Conservation (phyloP, 1,139 yeast genomes). For the Candida frijolesensis region DNA sequence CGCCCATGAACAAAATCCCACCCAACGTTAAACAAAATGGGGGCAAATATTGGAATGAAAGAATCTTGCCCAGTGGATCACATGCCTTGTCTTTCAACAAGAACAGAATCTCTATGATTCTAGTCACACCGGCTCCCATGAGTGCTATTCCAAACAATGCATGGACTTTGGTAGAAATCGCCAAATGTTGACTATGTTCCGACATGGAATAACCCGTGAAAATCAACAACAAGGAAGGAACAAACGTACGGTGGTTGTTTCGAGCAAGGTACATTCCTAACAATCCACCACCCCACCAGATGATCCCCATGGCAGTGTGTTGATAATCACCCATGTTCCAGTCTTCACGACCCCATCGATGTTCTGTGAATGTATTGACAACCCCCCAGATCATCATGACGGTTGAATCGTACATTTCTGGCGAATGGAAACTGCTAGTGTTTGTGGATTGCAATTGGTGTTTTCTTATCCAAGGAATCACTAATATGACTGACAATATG, state of each 20-base stretch:
- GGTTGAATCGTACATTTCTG: constrained; percentile 81
- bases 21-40: constrained; percentile 77
- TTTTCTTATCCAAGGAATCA: constrained; percentile 67
- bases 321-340: constrained; percentile 94
- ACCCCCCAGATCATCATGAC: constrained; percentile 90
- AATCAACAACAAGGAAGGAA: constrained; percentile 79
- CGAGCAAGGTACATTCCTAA: constrained; percentile 74
- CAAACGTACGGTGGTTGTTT: constrained; percentile 62
- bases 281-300: constrained; percentile 95
- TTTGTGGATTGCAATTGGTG: constrained; percentile 28
- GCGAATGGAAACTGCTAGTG: constrained; percentile 52
- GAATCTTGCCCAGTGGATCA: constrained; percentile 48
- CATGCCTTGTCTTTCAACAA: constrained; percentile 58
- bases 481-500: constrained; percentile 62
- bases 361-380: constrained; percentile 93
- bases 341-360: constrained; percentile 83
- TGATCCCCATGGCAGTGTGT: constrained; percentile 93
- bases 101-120: constrained; percentile 79
- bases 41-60: constrained; percentile 80
- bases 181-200: constrained; percentile 76
- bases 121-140: constrained; percentile 72
- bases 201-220: constrained; percentile 96
- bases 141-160: constrained; percentile 80
- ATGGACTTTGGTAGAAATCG: constrained; percentile 83
- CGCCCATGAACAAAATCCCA: constrained; percentile 86